Evolutionary conservation across 257 asterid genomes (phyloP), one percentile per base, ranked within the genome.

Genomic region (Anisodus tanguticus): DNA sequence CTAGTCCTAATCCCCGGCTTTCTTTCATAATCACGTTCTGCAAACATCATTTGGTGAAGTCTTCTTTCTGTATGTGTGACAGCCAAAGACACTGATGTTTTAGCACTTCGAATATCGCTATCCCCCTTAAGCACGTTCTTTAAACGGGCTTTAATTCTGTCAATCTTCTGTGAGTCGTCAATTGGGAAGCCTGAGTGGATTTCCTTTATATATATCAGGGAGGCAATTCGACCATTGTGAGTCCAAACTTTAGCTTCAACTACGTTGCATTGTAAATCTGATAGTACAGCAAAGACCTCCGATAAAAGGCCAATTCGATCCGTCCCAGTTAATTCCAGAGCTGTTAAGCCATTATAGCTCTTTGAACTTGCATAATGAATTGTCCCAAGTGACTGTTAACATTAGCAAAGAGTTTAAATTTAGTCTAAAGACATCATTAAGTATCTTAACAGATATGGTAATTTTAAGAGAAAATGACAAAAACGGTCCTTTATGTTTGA

Each of bases 11-110:
- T 83, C 0, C 82, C 72, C 6, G 95, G 86, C 63, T 87, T 88
- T 86, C 97, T 83, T 49, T 95, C 98, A 3, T 95, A 97, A 86
- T 97, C 99, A 22, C 98, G 88, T 77, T 97, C 99, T 0, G 95
- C 96, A 71, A 91, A 93, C 99, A 97, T 97, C 98, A 97, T 88
- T 86, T 97, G 99, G 83, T 97, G 99, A 84, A 97, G 99, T 91
- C 99, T 90, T 84, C 99, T 92, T 87, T 97, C 99, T 0, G 95
- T 93, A 74, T 95, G 98, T 0, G 97, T 93, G 6, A 87, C 93
- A 22, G 88, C 93, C 86, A 91, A 76, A 1, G 97, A 93, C 5
- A 95, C 92, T 0, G 93, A 88, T 6, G 95, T 95, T 39, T 87
- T 92, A 0, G 99, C 99, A 31, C 97, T 90, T 43, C 93, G 85